Evolutionary conservation across 2,329 filamentous ascomycete species (phyloP), one percentile per base, ranked within the genome.

Genomic region (Simplicillium sp.): DNA sequence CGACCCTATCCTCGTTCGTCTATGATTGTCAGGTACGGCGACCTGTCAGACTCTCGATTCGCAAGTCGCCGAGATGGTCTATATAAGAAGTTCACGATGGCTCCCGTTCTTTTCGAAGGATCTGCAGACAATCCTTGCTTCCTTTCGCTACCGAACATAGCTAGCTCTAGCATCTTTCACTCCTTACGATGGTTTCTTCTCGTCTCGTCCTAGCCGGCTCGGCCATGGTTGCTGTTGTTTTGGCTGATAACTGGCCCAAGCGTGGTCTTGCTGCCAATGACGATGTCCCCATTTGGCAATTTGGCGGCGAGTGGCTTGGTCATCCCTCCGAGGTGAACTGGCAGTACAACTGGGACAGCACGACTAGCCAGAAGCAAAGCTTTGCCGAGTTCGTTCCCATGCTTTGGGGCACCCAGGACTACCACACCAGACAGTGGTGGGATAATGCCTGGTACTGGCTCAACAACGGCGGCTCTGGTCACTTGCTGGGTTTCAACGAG

Each of bases 331-430:
- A 49, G 29, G 42, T 53, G n/a, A 48, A 40, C 39, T 53, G 50
- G 50, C 47, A 50, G 28, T 54, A 54, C 42, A 54, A 54, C 44
- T 54, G 48, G 52, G 48, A 48, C 37, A 50, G 46, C 34, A 48
- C 42, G 7, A 48, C 44, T 12, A 38, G 17, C 40, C 46, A 51
- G 38, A 51, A 50, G 31, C 44, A 47, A 15, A 28, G 18, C 14
- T 46, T 41, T 15, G 36, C 41, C 28, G 50, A 53, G 44, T 52
- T 46, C 20, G 45, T 52, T 2, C 50, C 50, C 12, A 53, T 53
- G 49, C 48, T 53, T 28, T 53, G 51, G 52, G 41, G 43, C 8
- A 46, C 43, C 8, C 35, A 43, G 7, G 40, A 25, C 32, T 44
- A 46, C 34, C 44, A 45, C 31, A 51, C 45, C 7, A 39, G 18